Conservation (phyloP, 768 basidiomycete species). For the Macrocybe gigantea region DNA sequence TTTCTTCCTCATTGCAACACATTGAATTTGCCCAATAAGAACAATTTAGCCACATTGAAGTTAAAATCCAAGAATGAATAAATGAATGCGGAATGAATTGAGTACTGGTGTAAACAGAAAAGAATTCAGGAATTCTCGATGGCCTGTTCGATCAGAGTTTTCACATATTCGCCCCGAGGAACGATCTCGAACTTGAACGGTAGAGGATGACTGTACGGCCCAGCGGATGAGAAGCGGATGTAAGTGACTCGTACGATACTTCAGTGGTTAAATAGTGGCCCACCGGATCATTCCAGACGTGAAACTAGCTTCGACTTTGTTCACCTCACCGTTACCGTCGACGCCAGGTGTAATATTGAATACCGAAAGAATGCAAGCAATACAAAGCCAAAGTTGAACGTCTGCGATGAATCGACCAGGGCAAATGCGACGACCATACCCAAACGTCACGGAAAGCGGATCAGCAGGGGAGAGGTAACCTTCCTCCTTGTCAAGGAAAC, state of each 20-base stretch:
- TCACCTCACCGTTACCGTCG: conserved; percentile 26
- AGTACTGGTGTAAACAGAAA: too few species aligned
- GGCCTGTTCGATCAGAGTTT: conserved; percentile 25
- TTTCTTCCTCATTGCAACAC: too few species aligned
- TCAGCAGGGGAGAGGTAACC: conserved; percentile 26
- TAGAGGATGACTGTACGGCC: conserved; percentile 23
- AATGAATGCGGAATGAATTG: too few species aligned
- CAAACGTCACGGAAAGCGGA: conserved; percentile 32
- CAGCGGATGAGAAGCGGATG: not conserved
- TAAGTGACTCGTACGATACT: not conserved
- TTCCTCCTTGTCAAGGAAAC: conserved; percentile 28
- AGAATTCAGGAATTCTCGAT: not conserved
- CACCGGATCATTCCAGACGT: conserved; percentile 40
- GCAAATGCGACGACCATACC: conserved; percentile 40
- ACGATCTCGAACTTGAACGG: conserved; percentile 27
- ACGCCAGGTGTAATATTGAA: conserved; percentile 33
- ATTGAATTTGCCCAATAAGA: too few species aligned
- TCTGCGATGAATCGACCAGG: conserved; percentile 43
- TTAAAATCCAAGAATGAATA: too few species aligned
- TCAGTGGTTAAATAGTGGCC: conserved; percentile 2
- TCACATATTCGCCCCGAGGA: conserved; percentile 22
- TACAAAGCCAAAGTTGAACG: conserved; percentile 38
- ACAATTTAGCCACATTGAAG: too few species aligned
- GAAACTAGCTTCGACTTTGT: conserved; percentile 27
- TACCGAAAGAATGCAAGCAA: conserved; percentile 35